Conservation (phyloP, 1,139 yeast species). For the Yamadazyma kanchanaburiensis region DNA sequence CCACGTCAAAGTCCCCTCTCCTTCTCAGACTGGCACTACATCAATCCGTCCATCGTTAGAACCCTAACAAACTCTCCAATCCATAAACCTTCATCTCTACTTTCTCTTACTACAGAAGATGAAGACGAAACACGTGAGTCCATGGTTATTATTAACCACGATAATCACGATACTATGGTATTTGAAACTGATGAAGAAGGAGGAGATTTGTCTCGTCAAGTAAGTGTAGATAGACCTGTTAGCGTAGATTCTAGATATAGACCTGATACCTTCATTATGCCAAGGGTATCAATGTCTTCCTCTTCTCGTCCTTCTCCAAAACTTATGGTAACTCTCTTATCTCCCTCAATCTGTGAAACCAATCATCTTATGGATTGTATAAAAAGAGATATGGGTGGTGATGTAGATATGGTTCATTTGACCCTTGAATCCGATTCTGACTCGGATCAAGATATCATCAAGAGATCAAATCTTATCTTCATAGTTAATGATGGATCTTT, state of each 20-base stretch:
- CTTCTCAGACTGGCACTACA: too few species aligned
- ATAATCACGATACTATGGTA: constrained; percentile 24
- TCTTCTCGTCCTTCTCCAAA: background rate
- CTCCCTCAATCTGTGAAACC: constrained; percentile 20
- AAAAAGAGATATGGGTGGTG: constrained; percentile 7
- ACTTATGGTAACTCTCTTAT: constrained; percentile 15
- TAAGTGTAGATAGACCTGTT: constrained; percentile 5
- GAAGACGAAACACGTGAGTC: constrained; percentile 16
- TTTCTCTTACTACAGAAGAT: constrained; percentile 20
- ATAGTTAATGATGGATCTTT: constrained; percentile 41
- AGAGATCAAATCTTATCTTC: constrained; percentile 28
- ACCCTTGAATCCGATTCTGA: constrained; percentile 6
- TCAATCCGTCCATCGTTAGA: too few species aligned
- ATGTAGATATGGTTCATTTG: constrained; percentile 18
- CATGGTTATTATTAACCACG: constrained; percentile 12
- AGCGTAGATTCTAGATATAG: too few species aligned
- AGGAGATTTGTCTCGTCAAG: constrained; percentile 12
- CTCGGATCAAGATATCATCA: constrained; percentile 10
- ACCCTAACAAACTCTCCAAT: constrained; percentile 15
- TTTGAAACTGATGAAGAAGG: constrained; percentile 45
- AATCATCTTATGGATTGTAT: constrained; percentile 18
- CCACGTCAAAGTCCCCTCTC: too few species aligned
- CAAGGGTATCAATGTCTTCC: constrained; percentile 16
- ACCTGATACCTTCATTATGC: constrained; percentile 37
- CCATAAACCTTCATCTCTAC: constrained; percentile 25